phyloP scores from a whole-genome alignment of 1,139 yeast species.

The Ashbya aceris region DNA sequence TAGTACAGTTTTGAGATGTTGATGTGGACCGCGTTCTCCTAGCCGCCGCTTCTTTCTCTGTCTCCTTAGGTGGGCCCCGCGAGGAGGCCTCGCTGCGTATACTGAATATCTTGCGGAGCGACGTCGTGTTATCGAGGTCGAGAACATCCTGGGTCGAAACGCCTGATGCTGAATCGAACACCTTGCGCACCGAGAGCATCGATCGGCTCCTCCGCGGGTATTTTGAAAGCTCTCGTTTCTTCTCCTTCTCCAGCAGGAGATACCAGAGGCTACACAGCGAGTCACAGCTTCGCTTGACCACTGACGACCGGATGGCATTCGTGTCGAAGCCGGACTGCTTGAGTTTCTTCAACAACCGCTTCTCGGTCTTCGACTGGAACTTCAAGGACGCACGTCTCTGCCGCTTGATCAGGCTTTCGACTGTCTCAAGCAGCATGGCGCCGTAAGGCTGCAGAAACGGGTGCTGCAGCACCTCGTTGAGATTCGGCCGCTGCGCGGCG shows the following conservation, averaged over 20 bases:
- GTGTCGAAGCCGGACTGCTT: constrained; percentile 59
- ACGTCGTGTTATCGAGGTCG: constrained; percentile 11
- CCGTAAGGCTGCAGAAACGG: constrained; percentile 52
- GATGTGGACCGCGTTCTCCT: background rate
- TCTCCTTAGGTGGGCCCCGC: background rate
- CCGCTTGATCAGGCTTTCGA: constrained; percentile 36
- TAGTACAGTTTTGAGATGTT: background rate
- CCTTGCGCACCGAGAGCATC: constrained; percentile 33
- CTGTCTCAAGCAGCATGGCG: constrained; percentile 34
- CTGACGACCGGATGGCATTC: constrained; percentile 52
- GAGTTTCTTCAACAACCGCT: constrained; percentile 53
- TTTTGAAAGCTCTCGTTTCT: constrained; percentile 37
- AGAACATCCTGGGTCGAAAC: constrained; percentile 1
- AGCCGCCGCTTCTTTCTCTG: background rate
- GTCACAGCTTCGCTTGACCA: constrained; percentile 57
- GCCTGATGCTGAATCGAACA: constrained; percentile 17
- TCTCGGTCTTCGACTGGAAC: constrained; percentile 56
- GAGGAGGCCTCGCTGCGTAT: constrained; percentile 11
- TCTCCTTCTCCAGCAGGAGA: constrained; percentile 57
- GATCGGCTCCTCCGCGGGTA: constrained; percentile 42
- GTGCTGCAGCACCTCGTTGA: constrained; percentile 51
- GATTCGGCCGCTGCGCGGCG: constrained; percentile 55
- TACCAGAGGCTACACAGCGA: constrained; percentile 81
- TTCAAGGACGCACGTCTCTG: constrained; percentile 33
- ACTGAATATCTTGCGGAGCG: constrained; percentile 15